Conservation (phyloP, 177 flowering plant genomes). For the Vitis hybrid region DNA sequence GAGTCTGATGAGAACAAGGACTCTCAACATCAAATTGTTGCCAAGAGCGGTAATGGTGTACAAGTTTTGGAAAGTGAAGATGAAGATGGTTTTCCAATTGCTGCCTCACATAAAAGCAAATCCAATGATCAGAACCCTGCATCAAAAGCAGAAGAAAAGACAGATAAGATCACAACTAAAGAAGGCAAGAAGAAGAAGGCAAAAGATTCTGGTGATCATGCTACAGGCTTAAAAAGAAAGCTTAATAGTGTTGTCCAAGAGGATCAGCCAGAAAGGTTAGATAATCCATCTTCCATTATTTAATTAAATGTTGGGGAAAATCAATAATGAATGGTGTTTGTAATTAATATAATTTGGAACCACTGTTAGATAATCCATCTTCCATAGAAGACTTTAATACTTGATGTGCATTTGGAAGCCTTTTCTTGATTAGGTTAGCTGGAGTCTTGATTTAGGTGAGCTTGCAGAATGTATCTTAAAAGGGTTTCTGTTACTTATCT, state of each 20-base stretch:
- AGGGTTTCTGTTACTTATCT: background rate
- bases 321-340: too few relatives aligned
- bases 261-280: slow-evolving; percentile 47
- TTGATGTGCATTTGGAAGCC: background rate
- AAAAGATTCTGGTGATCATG: slow-evolving; percentile 26
- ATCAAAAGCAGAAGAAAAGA: slow-evolving; percentile 20
- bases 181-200: slow-evolving; percentile 33
- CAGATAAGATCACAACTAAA: slow-evolving; percentile 23
- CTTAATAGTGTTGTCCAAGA: slow-evolving; percentile 35
- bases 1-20: slow-evolving; percentile 30
- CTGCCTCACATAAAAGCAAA: slow-evolving; percentile 24
- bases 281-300: background rate
- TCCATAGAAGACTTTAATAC: background rate
- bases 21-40: slow-evolving; percentile 45
- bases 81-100: slow-evolving; percentile 94
- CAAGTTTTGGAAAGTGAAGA: slow-evolving; percentile 79
- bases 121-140: slow-evolving; percentile 13
- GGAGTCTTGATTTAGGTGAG: background rate
- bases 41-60: slow-evolving; percentile 25
- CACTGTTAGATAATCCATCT: background rate
- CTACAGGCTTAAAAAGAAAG: slow-evolving; percentile 48
- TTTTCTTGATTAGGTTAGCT: background rate
- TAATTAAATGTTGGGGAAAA: too few relatives aligned
- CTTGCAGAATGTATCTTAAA: background rate
- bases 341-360: too few relatives aligned